Evolutionary conservation across 139 green algal species (phyloP).

Genomic region (Coelastrella sp.): DNA sequence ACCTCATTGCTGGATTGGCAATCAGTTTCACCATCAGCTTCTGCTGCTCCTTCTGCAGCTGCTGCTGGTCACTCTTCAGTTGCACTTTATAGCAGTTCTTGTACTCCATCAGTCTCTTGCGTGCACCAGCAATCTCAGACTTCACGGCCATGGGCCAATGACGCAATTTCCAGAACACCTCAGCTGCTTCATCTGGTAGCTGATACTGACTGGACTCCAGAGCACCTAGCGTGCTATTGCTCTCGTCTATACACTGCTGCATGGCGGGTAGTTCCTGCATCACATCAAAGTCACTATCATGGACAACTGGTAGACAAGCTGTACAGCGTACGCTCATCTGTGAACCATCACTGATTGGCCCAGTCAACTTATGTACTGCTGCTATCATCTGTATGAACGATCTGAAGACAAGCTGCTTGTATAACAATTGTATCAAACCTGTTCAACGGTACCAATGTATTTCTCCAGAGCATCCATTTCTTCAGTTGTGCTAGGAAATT

Average conservation of each 20-base stretch:
- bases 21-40: not conserved
- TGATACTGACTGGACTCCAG: slow-evolving; percentile 60
- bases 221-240: slow-evolving; percentile 22
- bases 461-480: slow-evolving; percentile 74
- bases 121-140: slow-evolving; percentile 29
- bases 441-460: slow-evolving; percentile 22
- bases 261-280: slow-evolving; percentile 60
- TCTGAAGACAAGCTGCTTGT: too few species aligned
- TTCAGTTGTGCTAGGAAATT: slow-evolving; percentile 71
- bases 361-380: too few species aligned
- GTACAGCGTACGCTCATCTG: too few species aligned
- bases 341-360: too few species aligned
- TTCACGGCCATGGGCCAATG: slow-evolving; percentile 66
- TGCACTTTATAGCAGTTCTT: slow-evolving; percentile 59
- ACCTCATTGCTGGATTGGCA: not conserved
- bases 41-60: slow-evolving; percentile 59
- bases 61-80: slow-evolving; percentile 57
- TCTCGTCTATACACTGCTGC: slow-evolving; percentile 57
- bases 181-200: slow-evolving; percentile 51
- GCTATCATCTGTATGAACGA: too few species aligned
- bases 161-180: slow-evolving; percentile 70
- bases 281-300: not conserved
- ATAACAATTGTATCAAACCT: slow-evolving; percentile 27
- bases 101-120: slow-evolving; percentile 43
- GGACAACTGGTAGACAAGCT: too few species aligned